These are phyloP conservation scores for Quercus phellos DNA, from an alignment of 331 rosid species.

Conservation along the genomic window DNA sequence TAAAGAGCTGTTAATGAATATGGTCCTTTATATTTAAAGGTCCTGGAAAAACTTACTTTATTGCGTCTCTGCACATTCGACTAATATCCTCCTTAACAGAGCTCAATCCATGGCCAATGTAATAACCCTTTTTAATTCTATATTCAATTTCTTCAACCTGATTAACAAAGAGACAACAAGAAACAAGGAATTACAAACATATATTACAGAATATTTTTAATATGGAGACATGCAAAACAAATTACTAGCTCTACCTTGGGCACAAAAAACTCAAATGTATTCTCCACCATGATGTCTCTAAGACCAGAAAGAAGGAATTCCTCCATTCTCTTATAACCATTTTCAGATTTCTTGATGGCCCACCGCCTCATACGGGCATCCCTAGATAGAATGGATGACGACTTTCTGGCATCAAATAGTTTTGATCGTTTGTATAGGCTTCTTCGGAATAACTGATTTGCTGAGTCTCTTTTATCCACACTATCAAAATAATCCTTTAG, in stretches of 20 bases:
- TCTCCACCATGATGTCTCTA: slow-evolving; percentile 87
- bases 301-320: slow-evolving; percentile 81
- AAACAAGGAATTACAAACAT: slow-evolving; percentile 1
- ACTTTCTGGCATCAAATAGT: slow-evolving; percentile 92
- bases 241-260: slow-evolving; percentile 58
- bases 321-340: slow-evolving; percentile 88
- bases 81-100: slow-evolving; percentile 88
- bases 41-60: slow-evolving; percentile 51
- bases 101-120: slow-evolving; percentile 78
- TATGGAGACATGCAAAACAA: background rate
- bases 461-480: slow-evolving; percentile 89
- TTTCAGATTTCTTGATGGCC: slow-evolving; percentile 90
- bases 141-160: slow-evolving; percentile 97
- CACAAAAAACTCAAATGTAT: slow-evolving; percentile 73
- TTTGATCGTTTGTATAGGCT: slow-evolving; percentile 95
- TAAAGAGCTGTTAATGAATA: background rate
- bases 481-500: slow-evolving; percentile 88
- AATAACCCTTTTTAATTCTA: slow-evolving; percentile 74
- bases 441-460: slow-evolving; percentile 72
- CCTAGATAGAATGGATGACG: slow-evolving; percentile 93
- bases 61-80: slow-evolving; percentile 97
- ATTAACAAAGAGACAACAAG: slow-evolving; percentile 14
- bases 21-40: background rate
- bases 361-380: slow-evolving; percentile 96
- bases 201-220: background rate